Percentiles rank a stretch among this genome's conserved stretches.
These are phyloP conservation scores for Panus rudis DNA, from an alignment of 768 basidiomycete species.

Conservation along the genomic window DNA sequence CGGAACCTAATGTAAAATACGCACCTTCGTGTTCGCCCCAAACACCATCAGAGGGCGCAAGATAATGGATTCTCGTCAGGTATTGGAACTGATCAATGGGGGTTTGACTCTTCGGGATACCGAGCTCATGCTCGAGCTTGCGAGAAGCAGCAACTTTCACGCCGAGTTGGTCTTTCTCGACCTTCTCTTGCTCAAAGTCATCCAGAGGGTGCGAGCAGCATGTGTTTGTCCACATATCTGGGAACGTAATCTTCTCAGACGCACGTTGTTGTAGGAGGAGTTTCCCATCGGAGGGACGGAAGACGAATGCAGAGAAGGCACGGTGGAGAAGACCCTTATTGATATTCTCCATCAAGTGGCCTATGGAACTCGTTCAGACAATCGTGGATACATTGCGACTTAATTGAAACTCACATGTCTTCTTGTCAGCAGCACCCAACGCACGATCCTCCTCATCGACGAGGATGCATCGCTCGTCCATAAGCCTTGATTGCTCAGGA, in stretches of 20 bases:
- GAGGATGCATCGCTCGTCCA: conserved; percentile 94
- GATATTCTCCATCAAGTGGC: conserved; percentile 97
- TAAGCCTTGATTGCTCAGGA: conserved; percentile 85
- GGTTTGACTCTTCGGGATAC: conserved; percentile 75
- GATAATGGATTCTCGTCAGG: conserved; percentile 93
- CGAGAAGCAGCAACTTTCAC: conserved; percentile 88
- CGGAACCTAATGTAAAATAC: conserved; percentile 11
- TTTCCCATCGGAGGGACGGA: conserved; percentile 89
- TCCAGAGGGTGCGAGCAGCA: conserved; percentile 96
- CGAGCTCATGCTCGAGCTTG: conserved; percentile 95
- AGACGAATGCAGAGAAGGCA: conserved; percentile 96
- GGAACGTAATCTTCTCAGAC: conserved; percentile 98
- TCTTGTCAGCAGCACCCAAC: conserved; percentile 89
- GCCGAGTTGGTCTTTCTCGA: conserved; percentile 71
- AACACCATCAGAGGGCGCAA: conserved; percentile 84
- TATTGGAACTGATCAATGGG: conserved; percentile 87
- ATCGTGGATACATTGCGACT: not conserved
- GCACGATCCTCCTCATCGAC: conserved; percentile 83
- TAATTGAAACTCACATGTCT: conserved; percentile 65
- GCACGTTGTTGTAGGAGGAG: conserved; percentile 93
- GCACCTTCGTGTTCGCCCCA: conserved; percentile 99
- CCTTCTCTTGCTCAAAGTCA: conserved; percentile 82
- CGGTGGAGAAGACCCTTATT: conserved; percentile 90
- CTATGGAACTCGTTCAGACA: conserved; percentile 30
- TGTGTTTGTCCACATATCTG: conserved; percentile 99